These are phyloP conservation scores for Ogataea wickerhamii DNA, from an alignment of 805 yeast genomes.

Conservation along the genomic window DNA sequence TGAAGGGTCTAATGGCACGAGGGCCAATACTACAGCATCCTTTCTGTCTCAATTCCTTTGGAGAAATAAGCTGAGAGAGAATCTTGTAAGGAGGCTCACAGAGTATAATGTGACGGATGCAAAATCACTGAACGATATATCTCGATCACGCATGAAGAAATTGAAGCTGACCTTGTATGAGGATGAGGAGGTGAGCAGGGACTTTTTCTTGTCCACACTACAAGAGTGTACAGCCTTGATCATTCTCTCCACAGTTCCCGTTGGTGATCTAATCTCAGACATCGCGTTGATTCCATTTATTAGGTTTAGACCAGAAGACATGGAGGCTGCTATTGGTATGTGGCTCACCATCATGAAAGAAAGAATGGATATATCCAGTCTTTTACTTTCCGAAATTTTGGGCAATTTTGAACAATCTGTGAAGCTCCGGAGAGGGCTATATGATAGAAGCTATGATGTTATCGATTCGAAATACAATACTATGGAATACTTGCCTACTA, in stretches of 20 bases:
- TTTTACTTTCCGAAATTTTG: conserved; percentile 67
- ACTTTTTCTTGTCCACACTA: conserved; percentile 39
- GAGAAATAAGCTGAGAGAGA: conserved; percentile 40
- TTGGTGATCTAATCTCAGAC: conserved; percentile 46
- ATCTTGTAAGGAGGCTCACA: conserved; percentile 29
- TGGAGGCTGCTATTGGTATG: conserved; percentile 64
- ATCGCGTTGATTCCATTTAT: conserved; percentile 70
- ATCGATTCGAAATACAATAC: conserved; percentile 55
- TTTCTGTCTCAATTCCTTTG: conserved; percentile 76
- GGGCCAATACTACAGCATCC: conserved; percentile 60
- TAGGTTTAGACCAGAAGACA: conserved; percentile 53
- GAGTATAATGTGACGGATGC: conserved; percentile 25
- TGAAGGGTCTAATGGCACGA: conserved; percentile 28
- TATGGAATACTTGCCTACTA: conserved; percentile 91
- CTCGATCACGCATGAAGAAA: conserved; percentile 10
- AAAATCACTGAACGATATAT: conserved; percentile 15
- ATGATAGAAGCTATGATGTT: conserved; percentile 52
- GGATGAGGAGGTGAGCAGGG: conserved; percentile 22
- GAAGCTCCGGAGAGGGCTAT: conserved; percentile 58
- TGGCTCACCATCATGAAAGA: conserved; percentile 81
- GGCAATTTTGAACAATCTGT: conserved; percentile 67
- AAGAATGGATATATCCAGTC: conserved; percentile 51
- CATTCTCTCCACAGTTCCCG: conserved; percentile 35
- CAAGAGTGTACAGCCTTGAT: conserved; percentile 40
- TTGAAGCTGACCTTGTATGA: conserved; percentile 6